Base-by-base conservation (phyloP, 345 rosid species). In the Capsella bursapastoris region DNA sequence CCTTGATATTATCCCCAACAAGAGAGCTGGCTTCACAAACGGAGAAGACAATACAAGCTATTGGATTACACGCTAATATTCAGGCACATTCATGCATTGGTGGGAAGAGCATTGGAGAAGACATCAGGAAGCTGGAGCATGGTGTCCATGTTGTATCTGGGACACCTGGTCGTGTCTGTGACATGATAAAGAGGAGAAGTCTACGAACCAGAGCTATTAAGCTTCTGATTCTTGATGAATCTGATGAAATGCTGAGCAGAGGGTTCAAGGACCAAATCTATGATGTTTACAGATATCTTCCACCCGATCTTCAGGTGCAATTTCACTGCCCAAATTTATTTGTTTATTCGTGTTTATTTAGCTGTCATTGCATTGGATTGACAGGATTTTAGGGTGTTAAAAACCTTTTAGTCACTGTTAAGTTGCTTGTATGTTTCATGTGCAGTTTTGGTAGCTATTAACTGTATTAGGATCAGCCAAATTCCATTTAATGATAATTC, bases 211-310 rank as follows among this genome's bases (percentile, higher is more conserved):
- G 96, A 83, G 91, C 93, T 73, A 76, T 83, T 68, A 83, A 76
- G 50, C 62, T 83, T 50, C 25, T 83, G 81, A 77, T 83, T 75
- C 86, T 83, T 57, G 99, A 95, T 75, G 98, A 92, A 75, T 90
- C 96, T 38, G 98, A 95, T 86, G 99, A 95, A 82, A 95, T 95
- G 97, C 82, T 95, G 78, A 92, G 99, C 86, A 89, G 98, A 89
- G 99, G 99, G 51, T 92, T 95, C 75, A 95, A 95, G 84, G 98
- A 95, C 81, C 99, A 95, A 74, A 95, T 95, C 70, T 95, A 95
- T 67, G 97, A 90, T 74, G 98, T 95, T 44, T 90, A 92, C 81
- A 82, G 94, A 80, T 91, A 92, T 84, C 97, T 95, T 75, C 98
- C 99, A 22, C 98, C 98, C 0, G 99, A 95, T 73, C 96, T 95